Evolutionary conservation across 495 filamentous ascomycete genomes (phyloP).

Genomic region (Emericellopsis terricola): DNA sequence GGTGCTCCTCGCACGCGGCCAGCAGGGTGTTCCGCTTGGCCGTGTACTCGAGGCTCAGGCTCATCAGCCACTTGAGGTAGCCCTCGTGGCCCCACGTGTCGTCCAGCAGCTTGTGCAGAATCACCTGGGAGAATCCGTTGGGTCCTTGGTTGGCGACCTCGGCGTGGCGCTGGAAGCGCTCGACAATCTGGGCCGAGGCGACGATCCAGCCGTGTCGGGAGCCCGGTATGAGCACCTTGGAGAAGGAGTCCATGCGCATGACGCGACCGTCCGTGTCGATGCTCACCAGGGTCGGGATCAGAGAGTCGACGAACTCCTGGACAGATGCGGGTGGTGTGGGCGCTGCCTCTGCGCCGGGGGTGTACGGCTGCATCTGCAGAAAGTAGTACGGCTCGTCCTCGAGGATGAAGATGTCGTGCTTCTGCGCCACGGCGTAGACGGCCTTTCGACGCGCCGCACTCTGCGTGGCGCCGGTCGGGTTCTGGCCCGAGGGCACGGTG

Average conservation of each 20-base stretch:
- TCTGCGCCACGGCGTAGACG: constrained; percentile 59
- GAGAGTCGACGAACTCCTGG: constrained; percentile 27
- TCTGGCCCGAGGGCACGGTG: constrained; percentile 76
- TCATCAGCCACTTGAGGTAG: constrained; percentile 77
- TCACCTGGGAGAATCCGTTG: constrained; percentile 61
- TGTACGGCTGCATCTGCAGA: constrained; percentile 84
- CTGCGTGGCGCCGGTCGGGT: constrained; percentile 82
- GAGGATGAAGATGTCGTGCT: constrained; percentile 73
- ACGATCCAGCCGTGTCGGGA: constrained; percentile 65
- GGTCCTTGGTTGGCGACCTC: constrained; percentile 74
- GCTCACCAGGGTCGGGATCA: constrained; percentile 45
- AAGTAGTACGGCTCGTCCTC: constrained; percentile 98
- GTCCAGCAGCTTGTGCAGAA: constrained; percentile 78
- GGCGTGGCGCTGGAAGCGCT: constrained; percentile 56
- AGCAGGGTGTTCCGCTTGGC: constrained; percentile 56
- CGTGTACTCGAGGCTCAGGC: constrained; percentile 72
- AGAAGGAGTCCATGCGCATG: constrained; percentile 62
- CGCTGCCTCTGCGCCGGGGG: constrained; percentile 25
- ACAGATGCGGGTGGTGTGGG: constrained; percentile 10
- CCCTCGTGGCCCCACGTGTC: constrained; percentile 91
- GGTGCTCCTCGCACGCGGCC: constrained; percentile 61
- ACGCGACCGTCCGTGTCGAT: constrained; percentile 50
- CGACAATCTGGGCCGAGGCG: constrained; percentile 64
- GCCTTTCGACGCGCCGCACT: constrained; percentile 40
- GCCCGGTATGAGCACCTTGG: constrained; percentile 66